A percentile compares a stretch with the other conserved stretches of the same genome.
These are phyloP conservation scores for Podospora tetraspora DNA, from an alignment of 495 filamentous ascomycete species.

Conservation along the genomic window DNA sequence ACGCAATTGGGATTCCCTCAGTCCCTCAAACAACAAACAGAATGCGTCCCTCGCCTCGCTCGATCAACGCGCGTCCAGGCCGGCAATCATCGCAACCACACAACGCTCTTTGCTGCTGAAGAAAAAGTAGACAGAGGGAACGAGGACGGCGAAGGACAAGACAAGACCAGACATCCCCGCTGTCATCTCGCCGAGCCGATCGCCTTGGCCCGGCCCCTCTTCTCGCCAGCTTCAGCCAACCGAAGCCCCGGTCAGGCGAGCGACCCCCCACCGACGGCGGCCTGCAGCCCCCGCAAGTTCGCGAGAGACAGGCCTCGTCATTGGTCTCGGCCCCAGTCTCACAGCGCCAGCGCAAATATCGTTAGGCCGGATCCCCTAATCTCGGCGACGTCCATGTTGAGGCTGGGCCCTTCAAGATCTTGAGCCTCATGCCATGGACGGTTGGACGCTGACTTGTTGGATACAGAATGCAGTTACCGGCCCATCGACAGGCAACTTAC, in stretches of 20 bases:
- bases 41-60: conserved; percentile 10
- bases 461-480: too few species aligned
- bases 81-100: not conserved
- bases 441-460: not conserved
- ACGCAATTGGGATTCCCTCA: not conserved
- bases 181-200: not conserved
- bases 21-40: not conserved
- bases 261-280: not conserved
- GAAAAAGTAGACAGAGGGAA: not conserved
- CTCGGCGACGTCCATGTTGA: not conserved
- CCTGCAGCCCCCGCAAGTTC: not conserved
- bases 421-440: not conserved
- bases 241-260: not conserved
- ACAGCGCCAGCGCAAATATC: not conserved
- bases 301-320: not conserved
- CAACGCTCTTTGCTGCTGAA: not conserved
- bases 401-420: not conserved
- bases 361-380: not conserved
- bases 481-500: too few species aligned
- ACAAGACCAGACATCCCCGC: not conserved
- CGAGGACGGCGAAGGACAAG: not conserved
- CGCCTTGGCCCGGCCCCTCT: not conserved
- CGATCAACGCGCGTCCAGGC: conserved; percentile 11
- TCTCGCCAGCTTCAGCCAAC: not conserved
- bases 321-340: not conserved